Evolutionary conservation across 2,329 filamentous ascomycete genomes (phyloP).

Genomic region (Trichocomaceae sp.): DNA sequence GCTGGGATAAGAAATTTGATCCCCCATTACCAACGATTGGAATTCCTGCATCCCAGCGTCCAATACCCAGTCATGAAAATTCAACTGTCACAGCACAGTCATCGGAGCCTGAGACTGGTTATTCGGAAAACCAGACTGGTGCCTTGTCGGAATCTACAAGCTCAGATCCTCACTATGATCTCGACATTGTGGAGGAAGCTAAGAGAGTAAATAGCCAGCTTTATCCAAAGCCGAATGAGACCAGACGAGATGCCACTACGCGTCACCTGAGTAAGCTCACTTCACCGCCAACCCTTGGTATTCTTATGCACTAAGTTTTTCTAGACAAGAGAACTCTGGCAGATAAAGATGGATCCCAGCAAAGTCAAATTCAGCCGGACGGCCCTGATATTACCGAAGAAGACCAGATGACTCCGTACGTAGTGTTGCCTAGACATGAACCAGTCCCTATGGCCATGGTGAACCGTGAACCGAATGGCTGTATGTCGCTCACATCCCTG

Average conservation of each 20-base stretch:
- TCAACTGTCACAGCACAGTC: neutral
- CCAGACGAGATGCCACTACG: conserved; percentile 52
- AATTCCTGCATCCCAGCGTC: conserved; percentile 40
- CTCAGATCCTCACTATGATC: conserved; percentile 59
- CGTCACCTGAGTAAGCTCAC: conserved; percentile 51
- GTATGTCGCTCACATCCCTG: conserved; percentile 18
- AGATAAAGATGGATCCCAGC: neutral
- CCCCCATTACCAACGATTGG: conserved; percentile 53
- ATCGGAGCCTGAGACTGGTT: neutral
- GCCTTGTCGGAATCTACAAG: conserved; percentile 51
- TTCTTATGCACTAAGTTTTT: neutral
- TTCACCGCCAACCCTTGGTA: neutral
- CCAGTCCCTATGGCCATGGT: conserved; percentile 66
- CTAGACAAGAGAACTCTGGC: conserved; percentile 9
- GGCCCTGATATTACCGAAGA: conserved; percentile 49
- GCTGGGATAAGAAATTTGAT: conserved; percentile 59
- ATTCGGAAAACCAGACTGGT: conserved; percentile 15
- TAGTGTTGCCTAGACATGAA: conserved; percentile 47
- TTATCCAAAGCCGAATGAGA: conserved; percentile 46
- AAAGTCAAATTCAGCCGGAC: conserved; percentile 48
- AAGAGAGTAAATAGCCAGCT: conserved; percentile 55
- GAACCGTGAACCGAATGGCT: conserved; percentile 60
- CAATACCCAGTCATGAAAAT: neutral
- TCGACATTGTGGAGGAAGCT: conserved; percentile 55
- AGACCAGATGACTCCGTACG: conserved; percentile 61